phyloP scores from a whole-genome alignment of 257 asterid genomes.

The Plectranthus barbatus region DNA sequence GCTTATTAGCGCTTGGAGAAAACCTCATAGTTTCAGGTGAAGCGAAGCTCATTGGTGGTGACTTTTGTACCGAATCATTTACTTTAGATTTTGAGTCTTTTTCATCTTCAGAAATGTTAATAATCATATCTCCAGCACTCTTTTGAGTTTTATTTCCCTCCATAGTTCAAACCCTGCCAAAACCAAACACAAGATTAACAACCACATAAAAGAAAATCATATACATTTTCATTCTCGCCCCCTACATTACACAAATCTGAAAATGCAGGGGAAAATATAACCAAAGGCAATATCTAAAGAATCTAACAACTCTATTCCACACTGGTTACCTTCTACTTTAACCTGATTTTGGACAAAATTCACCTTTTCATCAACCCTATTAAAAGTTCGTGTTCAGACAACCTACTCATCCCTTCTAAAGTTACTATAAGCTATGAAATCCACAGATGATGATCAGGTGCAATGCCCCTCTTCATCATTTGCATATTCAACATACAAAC shows the following conservation, averaged over 20 bases:
- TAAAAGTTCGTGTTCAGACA: constrained; percentile 21
- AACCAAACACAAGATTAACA: too few relatives aligned
- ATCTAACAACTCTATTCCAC: too few relatives aligned
- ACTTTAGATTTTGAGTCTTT: constrained; percentile 30
- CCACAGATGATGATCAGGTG: constrained; percentile 49
- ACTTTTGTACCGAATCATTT: constrained; percentile 32
- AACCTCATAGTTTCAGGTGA: constrained; percentile 50
- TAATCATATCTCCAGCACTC: constrained; percentile 33
- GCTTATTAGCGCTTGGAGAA: constrained; percentile 54
- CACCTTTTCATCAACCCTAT: constrained; percentile 18
- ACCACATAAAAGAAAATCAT: too few relatives aligned
- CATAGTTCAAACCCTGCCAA: constrained; percentile 23
- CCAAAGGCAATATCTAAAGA: background rate
- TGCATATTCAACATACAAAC: constrained; percentile 35
- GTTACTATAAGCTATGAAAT: constrained; percentile 29
- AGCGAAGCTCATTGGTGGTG: constrained; percentile 26
- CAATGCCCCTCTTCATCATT: constrained; percentile 51
- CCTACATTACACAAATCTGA: background rate
- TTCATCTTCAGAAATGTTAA: constrained; percentile 44
- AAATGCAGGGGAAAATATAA: background rate
- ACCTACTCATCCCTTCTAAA: constrained; percentile 18
- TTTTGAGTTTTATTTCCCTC: constrained; percentile 27
- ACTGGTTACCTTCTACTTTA: too few relatives aligned
- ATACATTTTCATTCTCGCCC: background rate
- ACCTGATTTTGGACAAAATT: background rate